phyloP scores from a whole-genome alignment of 1,284 basidiomycete species.

The Melampsora americana region DNA sequence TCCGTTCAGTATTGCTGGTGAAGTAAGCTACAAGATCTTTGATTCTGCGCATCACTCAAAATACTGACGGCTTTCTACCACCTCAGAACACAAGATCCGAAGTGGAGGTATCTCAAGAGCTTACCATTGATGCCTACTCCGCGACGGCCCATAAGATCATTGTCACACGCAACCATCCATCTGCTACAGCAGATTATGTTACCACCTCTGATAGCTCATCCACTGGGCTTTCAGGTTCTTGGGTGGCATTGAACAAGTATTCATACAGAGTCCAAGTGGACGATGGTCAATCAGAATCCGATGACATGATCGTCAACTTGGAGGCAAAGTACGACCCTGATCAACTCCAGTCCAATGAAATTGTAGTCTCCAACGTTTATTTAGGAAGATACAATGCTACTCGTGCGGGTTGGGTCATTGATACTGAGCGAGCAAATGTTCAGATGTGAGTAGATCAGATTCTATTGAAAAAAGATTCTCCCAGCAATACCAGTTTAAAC shows the following conservation, averaged over 20 bases:
- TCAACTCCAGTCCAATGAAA: slow-evolving; percentile 2
- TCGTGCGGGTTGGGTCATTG: slow-evolving; percentile 34
- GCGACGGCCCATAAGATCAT: neutral
- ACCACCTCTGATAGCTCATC: slow-evolving; percentile 29
- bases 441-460: slow-evolving; percentile 2
- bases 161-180: slow-evolving; percentile 7
- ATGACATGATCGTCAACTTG: slow-evolving; percentile 24
- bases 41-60: neutral
- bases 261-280: slow-evolving; percentile 18
- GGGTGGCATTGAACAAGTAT: slow-evolving; percentile 26
- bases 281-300: slow-evolving; percentile 15
- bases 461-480: neutral
- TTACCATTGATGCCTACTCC: slow-evolving; percentile 9
- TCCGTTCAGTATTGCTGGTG: neutral
- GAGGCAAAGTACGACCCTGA: slow-evolving; percentile 13
- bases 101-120: neutral
- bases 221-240: slow-evolving; percentile 5
- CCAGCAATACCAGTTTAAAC: neutral
- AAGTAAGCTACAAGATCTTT: neutral
- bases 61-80: neutral
- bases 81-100: neutral
- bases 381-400: slow-evolving; percentile 24
- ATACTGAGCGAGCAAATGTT: slow-evolving; percentile 27
- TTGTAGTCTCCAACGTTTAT: slow-evolving; percentile 11
- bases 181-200: slow-evolving; percentile 28